A percentile compares a stretch with the other conserved stretches of the same genome.
phyloP scores from a whole-genome alignment of 257 asterid species.

The Oldenlandia corymbosa region DNA sequence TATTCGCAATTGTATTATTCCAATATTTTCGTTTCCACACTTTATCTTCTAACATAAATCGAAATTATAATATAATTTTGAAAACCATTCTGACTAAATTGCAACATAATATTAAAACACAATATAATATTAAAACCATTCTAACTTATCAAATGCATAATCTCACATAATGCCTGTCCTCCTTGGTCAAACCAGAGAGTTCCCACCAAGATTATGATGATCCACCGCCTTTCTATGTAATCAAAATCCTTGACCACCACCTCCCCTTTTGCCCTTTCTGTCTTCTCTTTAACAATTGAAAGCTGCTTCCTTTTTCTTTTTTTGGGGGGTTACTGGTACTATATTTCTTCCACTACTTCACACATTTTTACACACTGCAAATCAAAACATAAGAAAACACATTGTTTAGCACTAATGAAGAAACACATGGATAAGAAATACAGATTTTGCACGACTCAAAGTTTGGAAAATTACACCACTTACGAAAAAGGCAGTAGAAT shows the following conservation, averaged over 20 bases:
- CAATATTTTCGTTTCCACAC: no score
- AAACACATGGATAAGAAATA: background rate
- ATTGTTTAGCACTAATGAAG: background rate
- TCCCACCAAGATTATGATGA: slow-evolving; percentile 58
- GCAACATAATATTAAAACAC: no score
- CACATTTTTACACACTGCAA: slow-evolving; percentile 14
- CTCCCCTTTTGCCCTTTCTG: slow-evolving; percentile 21
- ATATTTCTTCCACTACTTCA: slow-evolving; percentile 16
- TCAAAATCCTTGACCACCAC: slow-evolving; percentile 26
- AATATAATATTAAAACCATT: no score
- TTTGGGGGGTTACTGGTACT: background rate
- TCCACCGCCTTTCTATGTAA: slow-evolving; percentile 8
- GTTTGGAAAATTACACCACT: background rate
- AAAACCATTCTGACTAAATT: slow-evolving; percentile 35
- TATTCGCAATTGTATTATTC: no score
- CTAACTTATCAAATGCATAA: slow-evolving; percentile 18
- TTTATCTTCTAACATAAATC: no score
- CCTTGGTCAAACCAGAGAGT: slow-evolving; percentile 56
- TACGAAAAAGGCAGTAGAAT: background rate
- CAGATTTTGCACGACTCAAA: background rate
- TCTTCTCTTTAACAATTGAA: slow-evolving; percentile 31
- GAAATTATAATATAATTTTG: no score
- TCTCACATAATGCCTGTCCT: slow-evolving; percentile 41
- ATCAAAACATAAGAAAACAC: background rate
- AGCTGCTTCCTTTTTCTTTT: slow-evolving; percentile 23